Percentiles rank a stretch among this genome's conserved stretches.
These are phyloP conservation scores for Ajuga chamaepitys DNA, from an alignment of 257 asterid species.

Conservation along the genomic window DNA sequence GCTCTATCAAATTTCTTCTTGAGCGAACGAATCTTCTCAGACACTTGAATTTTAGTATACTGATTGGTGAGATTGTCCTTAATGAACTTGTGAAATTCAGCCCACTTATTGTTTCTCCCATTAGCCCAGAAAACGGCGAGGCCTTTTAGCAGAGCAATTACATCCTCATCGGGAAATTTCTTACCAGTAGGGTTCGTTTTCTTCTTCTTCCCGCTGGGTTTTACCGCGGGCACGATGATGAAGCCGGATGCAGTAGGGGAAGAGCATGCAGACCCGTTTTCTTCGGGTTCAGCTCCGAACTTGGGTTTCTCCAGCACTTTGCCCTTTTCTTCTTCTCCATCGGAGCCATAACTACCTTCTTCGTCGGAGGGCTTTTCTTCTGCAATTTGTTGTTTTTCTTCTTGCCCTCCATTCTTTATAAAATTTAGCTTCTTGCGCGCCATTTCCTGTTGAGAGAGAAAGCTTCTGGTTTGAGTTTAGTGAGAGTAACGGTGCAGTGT, in stretches of 20 bases:
- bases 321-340: neutral
- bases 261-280: slow-evolving; percentile 14
- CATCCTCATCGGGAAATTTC: slow-evolving; percentile 15
- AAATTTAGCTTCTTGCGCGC: too few relatives aligned
- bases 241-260: slow-evolving; percentile 19
- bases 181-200: neutral
- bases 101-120: slow-evolving; percentile 20
- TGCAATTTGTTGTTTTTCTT: too few relatives aligned
- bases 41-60: slow-evolving; percentile 13
- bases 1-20: slow-evolving; percentile 10
- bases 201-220: neutral
- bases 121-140: slow-evolving; percentile 17
- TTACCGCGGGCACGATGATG: neutral
- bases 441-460: too few relatives aligned
- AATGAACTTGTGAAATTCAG: slow-evolving; percentile 19
- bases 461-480: too few relatives aligned
- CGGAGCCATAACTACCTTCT: too few relatives aligned
- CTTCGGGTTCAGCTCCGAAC: neutral
- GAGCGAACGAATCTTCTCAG: slow-evolving; percentile 18
- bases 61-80: neutral
- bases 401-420: too few relatives aligned
- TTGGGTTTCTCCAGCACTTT: slow-evolving; percentile 5
- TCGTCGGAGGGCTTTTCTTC: neutral
- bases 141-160: slow-evolving; percentile 15
- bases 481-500: too few relatives aligned